Evolutionary conservation across 768 basidiomycete species (phyloP).

Genomic region (Mycena floridula): DNA sequence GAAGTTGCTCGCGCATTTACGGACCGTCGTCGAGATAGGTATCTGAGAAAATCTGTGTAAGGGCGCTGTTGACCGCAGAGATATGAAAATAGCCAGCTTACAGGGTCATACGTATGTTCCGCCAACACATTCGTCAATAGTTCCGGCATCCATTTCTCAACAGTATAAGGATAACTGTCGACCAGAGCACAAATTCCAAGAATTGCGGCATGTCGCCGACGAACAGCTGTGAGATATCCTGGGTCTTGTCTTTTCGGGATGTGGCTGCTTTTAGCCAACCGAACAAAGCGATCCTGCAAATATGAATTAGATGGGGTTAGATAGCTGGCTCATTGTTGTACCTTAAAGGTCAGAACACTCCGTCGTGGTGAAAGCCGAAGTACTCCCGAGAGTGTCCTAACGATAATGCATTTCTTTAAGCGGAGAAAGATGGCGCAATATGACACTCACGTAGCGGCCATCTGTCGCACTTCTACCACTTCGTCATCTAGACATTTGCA

Average conservation of each 20-base stretch:
- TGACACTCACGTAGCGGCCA: conserved; percentile 69
- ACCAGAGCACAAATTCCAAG: conserved; percentile 92
- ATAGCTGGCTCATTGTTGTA: conserved; percentile 12
- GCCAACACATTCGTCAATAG: conserved; percentile 73
- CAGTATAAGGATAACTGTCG: conserved; percentile 92
- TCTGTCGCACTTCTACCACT: conserved; percentile 84
- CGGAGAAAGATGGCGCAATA: conserved; percentile 10
- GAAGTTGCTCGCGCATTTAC: conserved; percentile 75
- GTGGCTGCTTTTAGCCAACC: conserved; percentile 60
- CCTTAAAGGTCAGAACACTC: conserved; percentile 71
- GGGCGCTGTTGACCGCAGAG: background rate
- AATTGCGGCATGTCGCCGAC: conserved; percentile 84
- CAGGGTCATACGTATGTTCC: conserved; percentile 84
- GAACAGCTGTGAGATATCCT: conserved; percentile 62
- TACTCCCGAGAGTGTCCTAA: conserved; percentile 78
- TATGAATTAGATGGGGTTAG: conserved; percentile 2
- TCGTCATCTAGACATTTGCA: conserved; percentile 82
- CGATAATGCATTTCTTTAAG: background rate
- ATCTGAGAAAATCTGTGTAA: conserved; percentile 45
- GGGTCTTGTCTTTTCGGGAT: conserved; percentile 61
- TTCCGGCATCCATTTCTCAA: conserved; percentile 91
- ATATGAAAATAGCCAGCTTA: conserved; percentile 20
- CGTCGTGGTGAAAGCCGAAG: conserved; percentile 75
- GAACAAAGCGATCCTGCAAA: conserved; percentile 67
- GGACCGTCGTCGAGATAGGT: conserved; percentile 80